phyloP scores from a whole-genome alignment of 2,329 filamentous ascomycete species.

The Fusarium sp. region DNA sequence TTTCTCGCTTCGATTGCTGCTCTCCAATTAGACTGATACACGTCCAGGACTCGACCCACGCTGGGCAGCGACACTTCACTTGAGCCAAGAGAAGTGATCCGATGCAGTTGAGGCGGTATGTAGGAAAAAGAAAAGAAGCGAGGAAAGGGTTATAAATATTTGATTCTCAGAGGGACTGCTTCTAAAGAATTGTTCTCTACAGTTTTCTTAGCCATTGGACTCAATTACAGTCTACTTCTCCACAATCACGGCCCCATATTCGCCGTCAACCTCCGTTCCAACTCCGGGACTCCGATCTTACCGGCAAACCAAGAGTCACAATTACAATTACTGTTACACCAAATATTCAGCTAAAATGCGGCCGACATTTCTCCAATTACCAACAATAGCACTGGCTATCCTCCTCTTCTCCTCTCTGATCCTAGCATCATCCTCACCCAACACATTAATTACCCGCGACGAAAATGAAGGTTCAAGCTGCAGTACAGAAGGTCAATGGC shows the following conservation, averaged over 20 bases:
- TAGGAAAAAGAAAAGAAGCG: conserved; percentile 1
- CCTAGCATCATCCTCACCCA: conserved; percentile 7
- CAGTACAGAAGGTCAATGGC: conserved; percentile 64
- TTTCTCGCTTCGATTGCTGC: conserved; percentile 19
- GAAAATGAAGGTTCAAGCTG: conserved; percentile 55
- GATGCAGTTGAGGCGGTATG: conserved; percentile 31
- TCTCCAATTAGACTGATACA: conserved; percentile 48
- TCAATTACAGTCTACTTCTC: conserved; percentile 17
- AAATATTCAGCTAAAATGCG: conserved; percentile 20
- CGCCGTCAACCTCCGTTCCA: conserved; percentile 4
- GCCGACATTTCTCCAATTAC: conserved; percentile 1
- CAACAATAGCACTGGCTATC: conserved; percentile 7
- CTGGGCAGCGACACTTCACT: conserved; percentile 48
- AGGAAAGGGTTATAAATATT: conserved; percentile 7
- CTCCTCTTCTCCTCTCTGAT: conserved; percentile 26
- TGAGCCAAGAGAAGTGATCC: conserved; percentile 11
- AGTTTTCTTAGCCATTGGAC: neutral
- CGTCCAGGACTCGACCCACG: conserved; percentile 42
- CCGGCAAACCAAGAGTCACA: conserved; percentile 4
- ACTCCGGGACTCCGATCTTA: conserved; percentile 17
- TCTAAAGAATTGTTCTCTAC: conserved; percentile 1
- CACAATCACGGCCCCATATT: conserved; percentile 22
- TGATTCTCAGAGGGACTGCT: neutral
- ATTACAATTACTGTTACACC: neutral
- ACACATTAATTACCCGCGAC: conserved; percentile 34